These are phyloP conservation scores for Colletotrichum camelliae DNA, from an alignment of 2,329 filamentous ascomycete genomes.

Conservation along the genomic window DNA sequence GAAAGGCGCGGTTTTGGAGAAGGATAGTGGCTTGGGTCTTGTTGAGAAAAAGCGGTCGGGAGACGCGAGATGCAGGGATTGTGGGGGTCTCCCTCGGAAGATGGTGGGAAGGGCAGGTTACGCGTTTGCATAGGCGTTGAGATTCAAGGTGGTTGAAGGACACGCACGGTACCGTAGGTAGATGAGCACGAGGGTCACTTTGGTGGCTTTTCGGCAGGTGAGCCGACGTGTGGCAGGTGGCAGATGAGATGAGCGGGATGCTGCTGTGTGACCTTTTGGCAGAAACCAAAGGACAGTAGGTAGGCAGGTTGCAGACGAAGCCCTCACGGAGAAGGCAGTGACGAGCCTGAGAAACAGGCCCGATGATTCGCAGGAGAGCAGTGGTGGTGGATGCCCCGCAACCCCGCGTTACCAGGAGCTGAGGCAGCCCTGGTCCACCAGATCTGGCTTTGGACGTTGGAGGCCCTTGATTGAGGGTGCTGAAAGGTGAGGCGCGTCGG, in stretches of 20 bases:
- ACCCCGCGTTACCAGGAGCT: constrained; percentile 19
- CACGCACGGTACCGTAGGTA: not conserved
- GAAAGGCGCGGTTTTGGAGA: not conserved
- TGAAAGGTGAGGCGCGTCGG: constrained; percentile 1
- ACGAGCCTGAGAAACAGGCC: constrained; percentile 1
- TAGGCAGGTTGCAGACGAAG: not conserved
- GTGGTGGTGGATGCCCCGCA: constrained; percentile 12
- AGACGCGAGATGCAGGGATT: constrained; percentile 7
- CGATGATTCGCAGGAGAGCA: constrained; percentile 18
- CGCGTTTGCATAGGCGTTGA: not conserved
- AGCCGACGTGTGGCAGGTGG: not conserved
- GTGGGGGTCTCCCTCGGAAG: constrained; percentile 5
- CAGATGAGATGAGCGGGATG: not conserved
- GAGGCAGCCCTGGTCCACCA: constrained; percentile 8
- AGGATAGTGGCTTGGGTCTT: not conserved
- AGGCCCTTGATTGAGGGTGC: not conserved
- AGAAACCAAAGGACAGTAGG: not conserved
- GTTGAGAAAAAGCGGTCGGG: constrained; percentile 16
- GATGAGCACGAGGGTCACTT: not conserved
- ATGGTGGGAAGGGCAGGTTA: not conserved
- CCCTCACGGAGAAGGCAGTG: not conserved
- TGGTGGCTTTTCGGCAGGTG: not conserved
- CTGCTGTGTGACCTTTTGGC: not conserved
- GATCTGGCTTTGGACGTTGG: not conserved
- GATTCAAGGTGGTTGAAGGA: not conserved